A percentile compares a stretch with the other conserved stretches of the same genome.
These are phyloP conservation scores for Irpex rosettiformis DNA, from an alignment of 1,284 basidiomycete genomes.

Conservation along the genomic window DNA sequence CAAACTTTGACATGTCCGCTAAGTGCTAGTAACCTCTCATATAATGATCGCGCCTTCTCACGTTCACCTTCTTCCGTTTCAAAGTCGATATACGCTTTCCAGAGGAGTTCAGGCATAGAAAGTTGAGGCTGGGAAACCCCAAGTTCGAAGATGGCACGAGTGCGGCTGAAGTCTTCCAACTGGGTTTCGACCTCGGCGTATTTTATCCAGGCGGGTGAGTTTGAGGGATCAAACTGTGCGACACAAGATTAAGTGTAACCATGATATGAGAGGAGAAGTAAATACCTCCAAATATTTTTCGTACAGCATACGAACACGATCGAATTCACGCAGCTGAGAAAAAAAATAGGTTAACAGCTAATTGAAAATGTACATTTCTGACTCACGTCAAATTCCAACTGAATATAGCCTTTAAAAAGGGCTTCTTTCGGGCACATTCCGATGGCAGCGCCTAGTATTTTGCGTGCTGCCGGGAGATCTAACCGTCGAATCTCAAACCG, in stretches of 20 bases:
- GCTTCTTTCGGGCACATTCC: constrained; percentile 96
- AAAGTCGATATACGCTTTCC: constrained; percentile 98
- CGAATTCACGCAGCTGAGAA: constrained; percentile 95
- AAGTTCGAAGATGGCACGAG: constrained; percentile 94
- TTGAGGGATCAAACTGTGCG: constrained; percentile 78
- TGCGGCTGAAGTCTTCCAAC: constrained; percentile 88
- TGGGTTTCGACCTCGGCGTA: constrained; percentile 95
- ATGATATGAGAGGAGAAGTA: constrained; percentile 8
- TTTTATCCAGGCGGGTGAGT: constrained; percentile 94
- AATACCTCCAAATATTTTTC: constrained; percentile 90
- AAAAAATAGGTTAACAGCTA: constrained; percentile 3
- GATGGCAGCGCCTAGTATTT: constrained; percentile 87
- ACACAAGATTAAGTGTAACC: constrained; percentile 9
- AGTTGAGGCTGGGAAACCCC: constrained; percentile 88
- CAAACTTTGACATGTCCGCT: constrained; percentile 96
- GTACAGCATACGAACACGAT: constrained; percentile 89
- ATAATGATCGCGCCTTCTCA: constrained; percentile 80
- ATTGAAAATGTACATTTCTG: background rate
- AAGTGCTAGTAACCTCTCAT: constrained; percentile 83
- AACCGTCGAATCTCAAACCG: constrained; percentile 89
- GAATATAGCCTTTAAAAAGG: constrained; percentile 92
- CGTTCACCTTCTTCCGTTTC: constrained; percentile 94
- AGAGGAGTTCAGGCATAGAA: constrained; percentile 98
- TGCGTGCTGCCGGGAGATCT: constrained; percentile 83
- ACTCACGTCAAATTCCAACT: constrained; percentile 83